Evolutionary conservation across 2,329 filamentous ascomycete species (phyloP), one percentile per base, ranked within the genome.

Genomic region (Fusarium mundagurra): DNA sequence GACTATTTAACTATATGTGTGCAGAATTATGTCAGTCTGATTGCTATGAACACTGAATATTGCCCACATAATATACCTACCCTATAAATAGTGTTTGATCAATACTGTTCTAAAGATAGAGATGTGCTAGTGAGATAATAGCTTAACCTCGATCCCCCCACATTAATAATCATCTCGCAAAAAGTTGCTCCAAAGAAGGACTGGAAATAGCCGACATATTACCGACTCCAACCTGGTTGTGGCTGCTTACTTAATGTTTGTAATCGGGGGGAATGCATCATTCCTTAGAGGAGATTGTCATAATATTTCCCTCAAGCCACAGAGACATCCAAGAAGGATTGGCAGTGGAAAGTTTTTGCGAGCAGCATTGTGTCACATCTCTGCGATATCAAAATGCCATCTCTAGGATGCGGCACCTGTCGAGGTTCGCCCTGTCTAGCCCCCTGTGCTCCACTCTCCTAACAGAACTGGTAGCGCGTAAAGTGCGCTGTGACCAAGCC

Each of bases 401-500:
- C 51, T 2, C 16, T 20, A 6, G 74, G 71, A 5, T 76, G 74
- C 44, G 59, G 66, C 17, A 76, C 72, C 2, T 76, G 74, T 27
- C 63, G 63, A 65, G 58, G 74, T 75, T 31, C 3, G 47, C 10
- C 14, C 2, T 6, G 10, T 17, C 27, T 22, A 16, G 3, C 12
- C 20, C 20, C 36, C 17, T 38, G 36, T 4, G 20, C 9, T 38
- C 11, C 17, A 20, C 4, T 1, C 9, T 38, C 4, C 36, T 38
- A 18, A 38, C 2, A 20, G 18, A 5, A 38, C 4, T 9, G 12
- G 11, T 39, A 77, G 75, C 59, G 1, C 75, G 75, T 12, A 77
- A 76, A 17, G 70, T 77, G 1, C 72, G 63, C 16, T 77, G 75
- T 10, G 75, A 77, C 38, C 70, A 73, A 13, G 17, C 63, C 1